These are phyloP conservation scores for Beauveria medogensis DNA, from an alignment of 2,329 filamentous ascomycete genomes.

Conservation along the genomic window DNA sequence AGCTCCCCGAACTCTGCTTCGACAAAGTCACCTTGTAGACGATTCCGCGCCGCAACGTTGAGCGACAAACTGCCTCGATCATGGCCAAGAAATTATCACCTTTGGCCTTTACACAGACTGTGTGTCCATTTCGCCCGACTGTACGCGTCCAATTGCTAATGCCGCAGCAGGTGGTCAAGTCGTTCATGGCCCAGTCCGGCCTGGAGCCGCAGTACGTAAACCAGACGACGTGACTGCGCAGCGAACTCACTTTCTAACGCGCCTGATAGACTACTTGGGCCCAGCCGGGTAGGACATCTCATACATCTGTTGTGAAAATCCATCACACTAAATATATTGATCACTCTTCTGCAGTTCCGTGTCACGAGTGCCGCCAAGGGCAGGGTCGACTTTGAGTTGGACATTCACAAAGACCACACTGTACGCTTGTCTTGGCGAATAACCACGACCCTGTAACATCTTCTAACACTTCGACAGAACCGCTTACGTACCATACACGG, in stretches of 20 bases:
- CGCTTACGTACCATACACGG: constrained; percentile 69
- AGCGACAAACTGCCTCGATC: constrained; percentile 7
- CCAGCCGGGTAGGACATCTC: constrained; percentile 7
- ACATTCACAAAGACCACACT: constrained; percentile 67
- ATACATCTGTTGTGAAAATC: too few species aligned
- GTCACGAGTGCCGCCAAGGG: constrained; percentile 57
- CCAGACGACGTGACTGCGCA: constrained; percentile 7
- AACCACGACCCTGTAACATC: not conserved
- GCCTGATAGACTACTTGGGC: constrained; percentile 13
- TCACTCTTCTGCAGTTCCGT: constrained; percentile 45
- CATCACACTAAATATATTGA: not conserved
- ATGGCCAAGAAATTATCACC: constrained; percentile 29
- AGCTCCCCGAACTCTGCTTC: not conserved
- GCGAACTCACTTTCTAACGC: not conserved
- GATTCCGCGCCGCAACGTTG: not conserved
- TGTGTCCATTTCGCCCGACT: constrained; percentile 10
- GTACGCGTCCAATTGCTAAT: constrained; percentile 8
- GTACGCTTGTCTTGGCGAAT: constrained; percentile 31
- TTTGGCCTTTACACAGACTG: constrained; percentile 27
- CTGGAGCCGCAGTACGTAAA: constrained; percentile 70
- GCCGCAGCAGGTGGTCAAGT: constrained; percentile 64
- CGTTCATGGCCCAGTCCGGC: constrained; percentile 78
- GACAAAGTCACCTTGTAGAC: not conserved
- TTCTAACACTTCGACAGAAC: constrained; percentile 43
- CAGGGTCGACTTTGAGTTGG: constrained; percentile 66